Percentiles rank a stretch among this genome's conserved stretches.
Evolutionary conservation across 345 rosid genomes (phyloP).

Genomic region (Eutrema heterophyllum): DNA sequence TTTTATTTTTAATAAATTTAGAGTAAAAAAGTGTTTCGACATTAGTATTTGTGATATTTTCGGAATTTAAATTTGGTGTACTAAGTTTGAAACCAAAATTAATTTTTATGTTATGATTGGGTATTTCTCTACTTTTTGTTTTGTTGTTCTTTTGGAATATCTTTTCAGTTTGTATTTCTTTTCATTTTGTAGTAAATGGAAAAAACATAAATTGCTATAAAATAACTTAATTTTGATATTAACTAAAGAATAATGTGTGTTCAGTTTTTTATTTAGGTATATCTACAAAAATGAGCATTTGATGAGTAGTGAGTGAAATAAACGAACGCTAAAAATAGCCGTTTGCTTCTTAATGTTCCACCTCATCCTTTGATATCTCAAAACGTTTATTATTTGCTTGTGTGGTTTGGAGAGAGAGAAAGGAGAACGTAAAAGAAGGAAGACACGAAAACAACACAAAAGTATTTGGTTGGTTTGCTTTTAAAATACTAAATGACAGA

Average conservation of each 20-base stretch:
- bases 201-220: background rate
- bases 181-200: background rate
- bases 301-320: background rate
- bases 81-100: too few species aligned
- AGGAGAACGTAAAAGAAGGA: conserved; percentile 26
- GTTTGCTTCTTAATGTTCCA: conserved; percentile 1
- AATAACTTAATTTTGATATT: background rate
- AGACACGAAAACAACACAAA: conserved; percentile 27
- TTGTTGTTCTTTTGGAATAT: too few species aligned
- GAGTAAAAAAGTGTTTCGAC: too few species aligned
- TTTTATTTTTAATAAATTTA: too few species aligned
- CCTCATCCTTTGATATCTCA: background rate
- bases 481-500: conserved; percentile 24
- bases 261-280: background rate
- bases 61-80: too few species aligned
- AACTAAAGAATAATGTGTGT: background rate
- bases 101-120: too few species aligned
- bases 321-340: conserved; percentile 8
- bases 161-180: too few species aligned
- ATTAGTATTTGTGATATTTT: too few species aligned
- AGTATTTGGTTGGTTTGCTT: conserved; percentile 21
- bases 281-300: background rate
- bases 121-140: too few species aligned
- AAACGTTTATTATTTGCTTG: background rate
- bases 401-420: conserved; percentile 13